Conservation (phyloP, 169 alveolate species). For the Plasmodium malariae region DNA sequence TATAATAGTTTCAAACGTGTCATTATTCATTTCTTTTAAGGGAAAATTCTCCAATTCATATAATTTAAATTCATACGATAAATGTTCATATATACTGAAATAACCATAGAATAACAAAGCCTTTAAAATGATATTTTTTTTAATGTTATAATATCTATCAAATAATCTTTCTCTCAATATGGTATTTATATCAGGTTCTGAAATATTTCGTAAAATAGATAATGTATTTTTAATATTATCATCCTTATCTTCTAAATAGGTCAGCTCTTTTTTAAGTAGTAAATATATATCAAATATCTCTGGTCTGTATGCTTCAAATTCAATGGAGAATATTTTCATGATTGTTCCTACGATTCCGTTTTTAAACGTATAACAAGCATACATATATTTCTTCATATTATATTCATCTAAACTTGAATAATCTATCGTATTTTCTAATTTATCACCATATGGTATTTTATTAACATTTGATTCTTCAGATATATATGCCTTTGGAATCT, state of each 20-base stretch:
- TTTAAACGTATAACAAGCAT: slow-evolving; percentile 21
- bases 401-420: neutral
- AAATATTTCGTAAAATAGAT: slow-evolving; percentile 12
- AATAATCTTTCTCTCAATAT: slow-evolving; percentile 25
- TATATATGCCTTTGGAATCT: neutral
- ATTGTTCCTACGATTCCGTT: slow-evolving; percentile 37
- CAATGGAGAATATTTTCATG: slow-evolving; percentile 51
- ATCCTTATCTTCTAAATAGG: slow-evolving; percentile 24
- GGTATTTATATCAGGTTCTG: slow-evolving; percentile 17
- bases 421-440: neutral
- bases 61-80: slow-evolving; percentile 65
- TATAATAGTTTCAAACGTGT: slow-evolving; percentile 51
- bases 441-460: neutral
- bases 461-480: slow-evolving; percentile 13
- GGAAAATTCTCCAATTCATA: slow-evolving; percentile 56
- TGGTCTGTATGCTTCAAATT: slow-evolving; percentile 44
- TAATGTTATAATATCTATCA: slow-evolving; percentile 15
- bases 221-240: slow-evolving; percentile 12
- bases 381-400: neutral
- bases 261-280: slow-evolving; percentile 21
- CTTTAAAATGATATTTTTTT: slow-evolving; percentile 38
- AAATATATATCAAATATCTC: slow-evolving; percentile 44
- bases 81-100: slow-evolving; percentile 40
- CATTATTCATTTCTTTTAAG: slow-evolving; percentile 24
- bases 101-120: slow-evolving; percentile 50